Percentiles rank a stretch among this genome's conserved stretches.
Conservation (phyloP, 2,329 filamentous ascomycete species). For the Pseudogymnoascus sp. region DNA sequence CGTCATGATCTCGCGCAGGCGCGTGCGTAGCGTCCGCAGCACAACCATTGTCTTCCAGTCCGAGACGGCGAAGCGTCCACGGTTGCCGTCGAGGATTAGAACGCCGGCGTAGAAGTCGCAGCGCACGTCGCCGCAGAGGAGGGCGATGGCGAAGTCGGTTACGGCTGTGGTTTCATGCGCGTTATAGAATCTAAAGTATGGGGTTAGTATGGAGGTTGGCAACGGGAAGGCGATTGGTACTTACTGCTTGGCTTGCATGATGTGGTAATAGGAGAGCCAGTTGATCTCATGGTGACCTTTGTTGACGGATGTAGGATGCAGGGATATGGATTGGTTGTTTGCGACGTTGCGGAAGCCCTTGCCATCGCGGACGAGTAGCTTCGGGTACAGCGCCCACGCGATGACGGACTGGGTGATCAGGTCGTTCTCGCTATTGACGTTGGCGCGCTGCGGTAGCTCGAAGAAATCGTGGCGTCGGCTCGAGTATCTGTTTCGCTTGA, state of each 20-base stretch:
- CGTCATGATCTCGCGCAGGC: conserved; percentile 67
- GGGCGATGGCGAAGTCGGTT: conserved; percentile 71
- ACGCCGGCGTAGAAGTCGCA: conserved; percentile 85
- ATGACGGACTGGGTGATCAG: conserved; percentile 71
- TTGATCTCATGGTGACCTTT: conserved; percentile 58
- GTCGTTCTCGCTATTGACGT: conserved; percentile 73
- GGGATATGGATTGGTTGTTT: conserved; percentile 82
- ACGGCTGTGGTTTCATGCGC: conserved; percentile 80
- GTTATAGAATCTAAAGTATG: conserved; percentile 60
- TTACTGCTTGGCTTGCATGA: conserved; percentile 84
- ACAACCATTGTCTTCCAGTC: conserved; percentile 89
- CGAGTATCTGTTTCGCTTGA: conserved; percentile 47
- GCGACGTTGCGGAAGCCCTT: conserved; percentile 86
- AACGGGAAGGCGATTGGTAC: conserved; percentile 22
- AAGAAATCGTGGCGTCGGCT: conserved; percentile 65
- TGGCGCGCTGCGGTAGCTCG: conserved; percentile 65
- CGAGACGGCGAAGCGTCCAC: conserved; percentile 70
- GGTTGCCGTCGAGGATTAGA: conserved; percentile 77
- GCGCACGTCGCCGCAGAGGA: conserved; percentile 82
- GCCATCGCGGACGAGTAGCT: conserved; percentile 72
- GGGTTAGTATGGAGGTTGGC: conserved; percentile 18
- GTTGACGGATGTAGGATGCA: conserved; percentile 87
- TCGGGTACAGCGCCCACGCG: conserved; percentile 92
- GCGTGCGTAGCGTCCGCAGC: conserved; percentile 68
- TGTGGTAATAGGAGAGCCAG: conserved; percentile 93